Percentiles rank a stretch among this genome's conserved stretches.
phyloP scores from a whole-genome alignment of 2,329 filamentous ascomycete genomes.

The Raffaelea arxii region DNA sequence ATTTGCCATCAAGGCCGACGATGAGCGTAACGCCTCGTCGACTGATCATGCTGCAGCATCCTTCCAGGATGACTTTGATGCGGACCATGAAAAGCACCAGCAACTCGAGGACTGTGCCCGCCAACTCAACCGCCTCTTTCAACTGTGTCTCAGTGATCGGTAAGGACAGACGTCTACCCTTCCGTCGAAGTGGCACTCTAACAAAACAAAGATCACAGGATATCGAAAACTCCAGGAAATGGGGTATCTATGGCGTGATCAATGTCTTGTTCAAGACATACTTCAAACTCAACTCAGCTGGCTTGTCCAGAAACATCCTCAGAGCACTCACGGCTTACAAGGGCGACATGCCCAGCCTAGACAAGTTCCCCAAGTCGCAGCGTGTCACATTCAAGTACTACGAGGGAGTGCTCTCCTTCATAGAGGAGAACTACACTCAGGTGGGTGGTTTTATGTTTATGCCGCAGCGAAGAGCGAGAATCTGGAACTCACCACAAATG shows the following conservation, averaged over 20 bases:
- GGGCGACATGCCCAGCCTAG: constrained; percentile 71
- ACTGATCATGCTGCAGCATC: constrained; percentile 29
- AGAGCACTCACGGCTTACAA: constrained; percentile 69
- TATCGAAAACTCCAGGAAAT: constrained; percentile 86
- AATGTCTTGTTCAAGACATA: constrained; percentile 98
- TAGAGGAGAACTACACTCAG: constrained; percentile 85
- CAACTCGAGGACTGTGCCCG: constrained; percentile 86
- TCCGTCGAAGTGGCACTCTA: too few species aligned
- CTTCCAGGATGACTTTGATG: constrained; percentile 75
- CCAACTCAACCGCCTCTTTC: constrained; percentile 86
- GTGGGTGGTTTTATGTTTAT: too few species aligned
- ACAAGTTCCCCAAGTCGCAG: constrained; percentile 78
- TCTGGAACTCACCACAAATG: too few species aligned
- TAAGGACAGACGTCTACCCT: constrained; percentile 41
- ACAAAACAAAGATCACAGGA: constrained; percentile 48
- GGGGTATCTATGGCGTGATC: constrained; percentile 92
- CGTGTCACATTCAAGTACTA: constrained; percentile 96
- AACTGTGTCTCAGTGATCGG: constrained; percentile 82
- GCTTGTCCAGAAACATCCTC: constrained; percentile 82
- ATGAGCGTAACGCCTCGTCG: constrained; percentile 40
- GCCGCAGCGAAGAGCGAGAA: too few species aligned
- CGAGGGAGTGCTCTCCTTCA: constrained; percentile 81
- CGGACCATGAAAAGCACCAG: constrained; percentile 66
- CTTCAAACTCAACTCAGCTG: constrained; percentile 86
- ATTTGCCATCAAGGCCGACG: constrained; percentile 87